Evolutionary conservation across 768 basidiomycete species (phyloP).

Genomic region (Amanita molliuscula): DNA sequence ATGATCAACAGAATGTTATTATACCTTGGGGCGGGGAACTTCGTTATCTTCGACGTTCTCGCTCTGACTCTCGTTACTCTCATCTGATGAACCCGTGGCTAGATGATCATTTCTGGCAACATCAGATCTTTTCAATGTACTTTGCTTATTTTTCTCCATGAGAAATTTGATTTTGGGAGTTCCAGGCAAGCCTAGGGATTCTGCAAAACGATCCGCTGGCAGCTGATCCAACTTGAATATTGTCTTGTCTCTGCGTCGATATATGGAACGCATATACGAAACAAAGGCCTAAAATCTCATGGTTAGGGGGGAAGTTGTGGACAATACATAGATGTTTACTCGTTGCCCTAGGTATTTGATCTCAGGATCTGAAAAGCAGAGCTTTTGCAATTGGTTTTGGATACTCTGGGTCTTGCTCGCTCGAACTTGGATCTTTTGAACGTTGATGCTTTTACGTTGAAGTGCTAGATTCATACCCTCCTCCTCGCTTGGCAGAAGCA

Average conservation of each 20-base stretch:
- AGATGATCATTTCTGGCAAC: constrained; percentile 6
- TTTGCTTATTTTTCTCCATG: constrained; percentile 66
- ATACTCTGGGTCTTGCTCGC: constrained; percentile 79
- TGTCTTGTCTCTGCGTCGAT: constrained; percentile 89
- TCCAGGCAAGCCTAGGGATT: constrained; percentile 86
- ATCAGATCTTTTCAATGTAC: constrained; percentile 42
- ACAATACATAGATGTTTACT: constrained; percentile 33
- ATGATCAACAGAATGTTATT: not conserved
- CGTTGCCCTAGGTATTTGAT: constrained; percentile 95
- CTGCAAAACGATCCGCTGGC: constrained; percentile 77
- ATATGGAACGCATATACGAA: constrained; percentile 86
- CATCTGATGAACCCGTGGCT: constrained; percentile 10
- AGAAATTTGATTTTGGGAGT: constrained; percentile 93
- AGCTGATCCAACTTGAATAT: constrained; percentile 83
- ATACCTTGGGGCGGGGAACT: constrained; percentile 28
- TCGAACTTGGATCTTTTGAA: constrained; percentile 80
- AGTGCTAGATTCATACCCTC: constrained; percentile 76
- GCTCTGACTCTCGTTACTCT: constrained; percentile 15
- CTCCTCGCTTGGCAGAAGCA: constrained; percentile 87
- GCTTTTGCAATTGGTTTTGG: constrained; percentile 81
- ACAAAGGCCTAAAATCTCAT: constrained; percentile 66
- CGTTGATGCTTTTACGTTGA: constrained; percentile 57
- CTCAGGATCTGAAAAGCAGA: constrained; percentile 92
- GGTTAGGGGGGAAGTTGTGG: not conserved
- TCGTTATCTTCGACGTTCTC: constrained; percentile 16